phyloP scores from a whole-genome alignment of 1,284 basidiomycete genomes.

The Gymnopus androsaceus region DNA sequence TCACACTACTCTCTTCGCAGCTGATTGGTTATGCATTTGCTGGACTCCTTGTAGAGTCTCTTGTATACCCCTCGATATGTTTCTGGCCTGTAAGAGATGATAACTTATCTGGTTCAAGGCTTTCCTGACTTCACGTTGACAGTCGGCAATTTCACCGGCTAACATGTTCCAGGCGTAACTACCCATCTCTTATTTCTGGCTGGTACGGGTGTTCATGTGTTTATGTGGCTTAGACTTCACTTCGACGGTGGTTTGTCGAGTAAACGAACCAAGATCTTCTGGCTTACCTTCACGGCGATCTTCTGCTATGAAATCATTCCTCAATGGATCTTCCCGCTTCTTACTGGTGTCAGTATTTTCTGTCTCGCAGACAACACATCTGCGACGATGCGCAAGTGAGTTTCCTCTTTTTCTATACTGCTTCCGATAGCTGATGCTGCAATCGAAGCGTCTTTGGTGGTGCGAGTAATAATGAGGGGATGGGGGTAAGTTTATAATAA shows the following conservation, averaged over 20 bases:
- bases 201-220: background rate
- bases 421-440: background rate
- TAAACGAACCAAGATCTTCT: conserved; percentile 21
- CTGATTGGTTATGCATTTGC: conserved; percentile 33
- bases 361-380: conserved; percentile 11
- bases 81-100: conserved; percentile 15
- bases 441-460: conserved; percentile 7
- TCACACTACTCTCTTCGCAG: conserved; percentile 33
- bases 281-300: conserved; percentile 18
- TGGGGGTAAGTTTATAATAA: conserved; percentile 15
- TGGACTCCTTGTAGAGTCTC: conserved; percentile 17
- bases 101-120: background rate
- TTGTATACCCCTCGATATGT: conserved; percentile 20
- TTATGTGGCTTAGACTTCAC: conserved; percentile 5
- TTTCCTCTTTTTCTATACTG: background rate
- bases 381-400: conserved; percentile 4
- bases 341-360: conserved; percentile 11
- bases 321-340: conserved; percentile 22
- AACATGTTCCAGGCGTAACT: conserved; percentile 14
- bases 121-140: background rate
- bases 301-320: conserved; percentile 22
- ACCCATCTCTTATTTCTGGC: background rate
- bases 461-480: conserved; percentile 21
- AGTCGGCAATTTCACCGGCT: background rate
- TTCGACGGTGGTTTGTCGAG: conserved; percentile 18